A percentile compares a stretch with the other conserved stretches of the same genome.
phyloP scores from a whole-genome alignment of 140 eudicot genomes.

The Anethum foeniculum region DNA sequence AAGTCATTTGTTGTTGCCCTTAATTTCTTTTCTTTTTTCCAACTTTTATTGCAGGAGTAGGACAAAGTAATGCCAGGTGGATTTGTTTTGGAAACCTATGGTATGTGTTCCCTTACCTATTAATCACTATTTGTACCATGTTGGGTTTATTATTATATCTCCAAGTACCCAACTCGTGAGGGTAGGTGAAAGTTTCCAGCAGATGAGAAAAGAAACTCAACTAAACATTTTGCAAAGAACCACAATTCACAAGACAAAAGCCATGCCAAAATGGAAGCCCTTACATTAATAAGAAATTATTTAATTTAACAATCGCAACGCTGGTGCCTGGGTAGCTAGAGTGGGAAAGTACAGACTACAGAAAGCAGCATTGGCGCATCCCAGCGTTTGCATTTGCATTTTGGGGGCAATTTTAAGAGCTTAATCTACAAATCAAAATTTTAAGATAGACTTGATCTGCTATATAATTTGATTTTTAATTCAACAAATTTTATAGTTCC shows the following conservation, averaged over 20 bases:
- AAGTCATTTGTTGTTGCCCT: not conserved
- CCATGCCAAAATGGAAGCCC: not conserved
- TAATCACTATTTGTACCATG: not conserved
- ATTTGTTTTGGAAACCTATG: conserved; percentile 23
- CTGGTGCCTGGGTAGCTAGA: not conserved
- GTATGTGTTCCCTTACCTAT: conserved; percentile 32
- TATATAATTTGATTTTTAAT: not conserved
- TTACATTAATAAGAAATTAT: not conserved
- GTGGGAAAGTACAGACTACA: not conserved
- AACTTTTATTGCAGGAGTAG: conserved; percentile 28
- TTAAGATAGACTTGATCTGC: not conserved
- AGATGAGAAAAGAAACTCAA: not conserved
- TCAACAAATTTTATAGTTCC: not conserved
- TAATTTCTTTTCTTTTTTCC: not conserved
- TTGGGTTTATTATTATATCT: not conserved
- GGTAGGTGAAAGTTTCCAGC: conserved; percentile 1
- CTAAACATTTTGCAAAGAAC: not conserved
- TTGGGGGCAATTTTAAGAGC: not conserved
- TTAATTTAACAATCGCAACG: not conserved
- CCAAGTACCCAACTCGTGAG: not conserved
- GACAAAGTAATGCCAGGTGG: conserved; percentile 18
- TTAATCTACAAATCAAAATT: not conserved
- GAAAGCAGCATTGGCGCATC: not conserved
- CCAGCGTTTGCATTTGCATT: not conserved
- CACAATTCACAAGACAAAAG: not conserved